These are phyloP conservation scores for Gentiana macrophylla DNA, from an alignment of 257 asterid genomes.

Conservation along the genomic window DNA sequence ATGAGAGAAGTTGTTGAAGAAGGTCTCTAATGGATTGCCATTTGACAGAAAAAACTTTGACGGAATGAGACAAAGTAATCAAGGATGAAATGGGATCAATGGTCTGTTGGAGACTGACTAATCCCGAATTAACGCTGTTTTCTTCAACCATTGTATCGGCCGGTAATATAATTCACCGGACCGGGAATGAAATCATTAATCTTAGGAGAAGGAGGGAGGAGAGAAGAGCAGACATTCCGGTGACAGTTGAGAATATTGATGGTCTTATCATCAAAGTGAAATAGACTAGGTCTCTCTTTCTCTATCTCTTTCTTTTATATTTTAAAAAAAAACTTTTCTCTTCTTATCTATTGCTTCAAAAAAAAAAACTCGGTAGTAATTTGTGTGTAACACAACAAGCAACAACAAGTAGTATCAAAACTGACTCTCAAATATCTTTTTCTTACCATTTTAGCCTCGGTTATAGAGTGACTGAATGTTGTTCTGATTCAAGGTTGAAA, in stretches of 20 bases:
- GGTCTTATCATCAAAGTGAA: conserved; percentile 28
- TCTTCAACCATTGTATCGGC: conserved; percentile 22
- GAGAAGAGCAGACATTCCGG: conserved; percentile 24
- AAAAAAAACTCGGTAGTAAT: too few species aligned
- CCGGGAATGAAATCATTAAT: conserved; percentile 14
- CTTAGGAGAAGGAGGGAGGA: neutral
- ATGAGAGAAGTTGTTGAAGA: conserved; percentile 64
- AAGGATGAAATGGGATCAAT: conserved; percentile 42
- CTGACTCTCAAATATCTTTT: too few species aligned
- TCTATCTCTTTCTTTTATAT: neutral
- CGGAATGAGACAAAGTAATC: conserved; percentile 52
- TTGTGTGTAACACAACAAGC: too few species aligned
- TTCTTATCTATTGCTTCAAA: too few species aligned
- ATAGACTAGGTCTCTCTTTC: conserved; percentile 9
- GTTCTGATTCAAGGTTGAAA: too few species aligned
- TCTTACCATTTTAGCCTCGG: too few species aligned
- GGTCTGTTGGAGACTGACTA: conserved; percentile 19
- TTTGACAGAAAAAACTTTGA: conserved; percentile 50
- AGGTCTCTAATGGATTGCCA: conserved; percentile 54
- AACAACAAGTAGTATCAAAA: too few species aligned
- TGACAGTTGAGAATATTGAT: conserved; percentile 10
- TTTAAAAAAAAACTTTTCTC: too few species aligned
- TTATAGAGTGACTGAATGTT: too few species aligned
- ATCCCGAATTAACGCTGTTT: conserved; percentile 1
- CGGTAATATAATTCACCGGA: conserved; percentile 28